A percentile compares a stretch with the other conserved stretches of the same genome.
These are phyloP conservation scores for Fusarium lateritium DNA, from an alignment of 2,329 filamentous ascomycete species.

Conservation along the genomic window DNA sequence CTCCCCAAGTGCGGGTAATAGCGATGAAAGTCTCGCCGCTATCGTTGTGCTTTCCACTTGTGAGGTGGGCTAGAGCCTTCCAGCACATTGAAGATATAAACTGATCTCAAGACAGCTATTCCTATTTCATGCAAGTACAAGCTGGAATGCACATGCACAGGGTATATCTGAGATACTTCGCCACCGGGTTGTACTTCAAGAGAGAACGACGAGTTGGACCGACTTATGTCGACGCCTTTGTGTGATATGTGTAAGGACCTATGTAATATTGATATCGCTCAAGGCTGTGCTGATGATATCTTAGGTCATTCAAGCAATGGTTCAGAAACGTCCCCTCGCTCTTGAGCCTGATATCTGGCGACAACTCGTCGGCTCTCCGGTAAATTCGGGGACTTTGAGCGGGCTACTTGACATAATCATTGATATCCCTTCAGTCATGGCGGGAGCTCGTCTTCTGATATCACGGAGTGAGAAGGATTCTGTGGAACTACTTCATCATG, in stretches of 20 bases:
- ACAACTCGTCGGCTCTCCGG: not conserved
- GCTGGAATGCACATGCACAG: conserved; percentile 17
- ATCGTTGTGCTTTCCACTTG: conserved; percentile 19
- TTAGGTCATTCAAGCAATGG: conserved; percentile 15
- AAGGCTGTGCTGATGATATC: not conserved
- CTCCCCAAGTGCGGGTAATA: not conserved
- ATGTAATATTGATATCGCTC: rapidly evolving
- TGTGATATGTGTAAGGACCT: conserved; percentile 6
- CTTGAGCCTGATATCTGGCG: conserved; percentile 9
- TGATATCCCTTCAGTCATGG: conserved; percentile 1
- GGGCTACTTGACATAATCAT: conserved; percentile 6
- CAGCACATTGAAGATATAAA: rapidly evolving
- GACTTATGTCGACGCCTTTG: conserved; percentile 17
- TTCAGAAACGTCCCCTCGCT: not conserved
- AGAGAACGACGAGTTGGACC: not conserved
- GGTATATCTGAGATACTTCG: conserved; percentile 22
- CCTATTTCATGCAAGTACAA: not conserved
- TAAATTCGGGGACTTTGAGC: not conserved
- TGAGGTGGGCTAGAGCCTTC: not conserved
- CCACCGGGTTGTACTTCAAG: not conserved
- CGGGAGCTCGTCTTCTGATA: not conserved
- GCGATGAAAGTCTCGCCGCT: conserved; percentile 6
- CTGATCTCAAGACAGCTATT: not conserved
- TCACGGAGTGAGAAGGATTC: rapidly evolving
- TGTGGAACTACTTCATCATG: rapidly evolving